Evolutionary conservation across 768 basidiomycete species (phyloP), one percentile per base, ranked within the genome.

Genomic region (Chalciporus piperatus): DNA sequence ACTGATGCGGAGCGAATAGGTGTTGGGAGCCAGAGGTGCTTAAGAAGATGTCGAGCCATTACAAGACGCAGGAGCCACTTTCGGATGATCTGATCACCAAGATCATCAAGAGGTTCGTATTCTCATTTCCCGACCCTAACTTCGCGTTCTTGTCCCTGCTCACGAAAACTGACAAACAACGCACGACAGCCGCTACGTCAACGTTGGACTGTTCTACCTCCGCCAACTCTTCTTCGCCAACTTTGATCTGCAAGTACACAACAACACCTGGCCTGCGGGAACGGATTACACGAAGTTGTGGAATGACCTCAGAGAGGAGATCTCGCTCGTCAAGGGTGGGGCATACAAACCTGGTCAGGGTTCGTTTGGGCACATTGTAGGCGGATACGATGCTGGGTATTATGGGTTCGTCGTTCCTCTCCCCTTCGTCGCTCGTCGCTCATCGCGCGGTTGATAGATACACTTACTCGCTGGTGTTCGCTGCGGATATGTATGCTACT

Each of bases 21-120:
- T 92, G 89, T 60, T 92, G 88, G 87, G 89, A 92, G 63, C 85
- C 83, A 0, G 77, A 81, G 46, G 88, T 91, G 13, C 76, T 94
- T 9, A 74, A 82, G 57, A 72, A 77, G 56, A 87, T 95, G 83
- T 91, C 88, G 16, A 67, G 82, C 59, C 92, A 95, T 66, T 89
- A 84, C 64, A 70, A 89, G 68, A 87, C 84, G 2, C 77, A 87
- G 60, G 74, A 89, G 61, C 79, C 85, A 0, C 74, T 95, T 14
- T 80, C 85, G 3, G 66, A 78, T 2, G 88, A 88, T 19, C 72
- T 64, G 46, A 92, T 94, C 52, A 74, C 82, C 23, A 91, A 89
- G 68, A 78, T 94, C 52, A 79, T 94, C 67, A 81, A 87, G 70
- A 90, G 87, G 84, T 85, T 35, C 17, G 71, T 56, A 4, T 10